A percentile compares a stretch with the other conserved stretches of the same genome.
phyloP scores from a whole-genome alignment of 306 rosid species.

The Pyrus bretschneideri region DNA sequence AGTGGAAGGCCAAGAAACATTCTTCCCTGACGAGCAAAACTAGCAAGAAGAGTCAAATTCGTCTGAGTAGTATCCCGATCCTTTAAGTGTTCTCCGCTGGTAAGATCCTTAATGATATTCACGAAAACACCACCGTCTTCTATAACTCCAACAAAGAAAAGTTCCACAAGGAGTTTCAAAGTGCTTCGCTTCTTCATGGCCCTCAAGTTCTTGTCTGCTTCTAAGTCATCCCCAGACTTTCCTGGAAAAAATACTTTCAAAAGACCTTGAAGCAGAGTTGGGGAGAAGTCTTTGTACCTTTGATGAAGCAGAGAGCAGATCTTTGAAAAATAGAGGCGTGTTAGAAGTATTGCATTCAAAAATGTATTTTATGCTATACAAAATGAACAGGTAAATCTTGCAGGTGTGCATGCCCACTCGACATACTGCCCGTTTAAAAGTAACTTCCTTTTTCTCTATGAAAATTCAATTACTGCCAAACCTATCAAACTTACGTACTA shows the following conservation, averaged over 20 bases:
- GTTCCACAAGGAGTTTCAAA: constrained; percentile 84
- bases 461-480: neutral
- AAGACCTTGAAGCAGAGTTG: constrained; percentile 87
- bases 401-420: neutral
- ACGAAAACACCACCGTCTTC: constrained; percentile 77
- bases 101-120: constrained; percentile 83
- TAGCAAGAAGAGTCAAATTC: constrained; percentile 94
- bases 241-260: constrained; percentile 88
- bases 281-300: constrained; percentile 92
- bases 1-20: constrained; percentile 71
- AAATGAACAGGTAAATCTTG: neutral
- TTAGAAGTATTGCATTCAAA: constrained; percentile 5
- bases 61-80: constrained; percentile 91
- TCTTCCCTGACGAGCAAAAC: constrained; percentile 99
- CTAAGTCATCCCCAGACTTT: constrained; percentile 76
- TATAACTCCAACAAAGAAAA: constrained; percentile 87
- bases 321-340: constrained; percentile 33
- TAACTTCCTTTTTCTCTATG: neutral
- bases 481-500: neutral
- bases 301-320: constrained; percentile 97
- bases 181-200: constrained; percentile 98
- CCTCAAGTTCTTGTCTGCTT: constrained; percentile 72
- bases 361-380: neutral
- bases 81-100: constrained; percentile 76
- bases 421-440: neutral